Conservation (phyloP, 495 filamentous ascomycete genomes). For the Aspergillus egyptiacus region DNA sequence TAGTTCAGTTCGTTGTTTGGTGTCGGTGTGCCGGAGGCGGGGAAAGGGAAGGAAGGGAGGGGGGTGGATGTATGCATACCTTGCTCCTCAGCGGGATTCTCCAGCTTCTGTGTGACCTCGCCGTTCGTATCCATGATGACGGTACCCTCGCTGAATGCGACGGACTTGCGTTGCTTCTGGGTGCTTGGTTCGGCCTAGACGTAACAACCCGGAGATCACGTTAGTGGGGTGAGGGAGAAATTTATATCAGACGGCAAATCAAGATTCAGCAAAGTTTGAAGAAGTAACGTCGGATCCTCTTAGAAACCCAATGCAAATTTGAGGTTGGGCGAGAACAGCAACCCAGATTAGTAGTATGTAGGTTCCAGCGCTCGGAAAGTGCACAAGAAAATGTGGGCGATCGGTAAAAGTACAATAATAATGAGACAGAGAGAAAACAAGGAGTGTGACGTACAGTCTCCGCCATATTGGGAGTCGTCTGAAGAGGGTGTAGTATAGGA, state of each 20-base stretch:
- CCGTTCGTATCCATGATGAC: constrained; percentile 82
- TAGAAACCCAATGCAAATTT: not conserved
- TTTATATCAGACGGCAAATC: constrained; percentile 6
- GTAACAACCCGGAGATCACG: constrained; percentile 12
- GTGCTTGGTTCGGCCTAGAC: constrained; percentile 23
- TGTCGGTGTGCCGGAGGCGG: constrained; percentile 1
- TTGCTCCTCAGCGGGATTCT: constrained; percentile 58
- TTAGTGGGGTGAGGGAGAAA: constrained; percentile 16
- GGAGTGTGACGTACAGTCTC: constrained; percentile 50
- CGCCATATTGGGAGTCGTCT: constrained; percentile 28
- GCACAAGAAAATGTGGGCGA: constrained; percentile 40
- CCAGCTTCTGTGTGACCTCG: constrained; percentile 62
- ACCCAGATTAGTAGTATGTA: too few relatives aligned
- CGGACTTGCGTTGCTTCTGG: constrained; percentile 70
- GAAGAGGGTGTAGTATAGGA: not conserved
- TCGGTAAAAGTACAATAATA: constrained; percentile 36
- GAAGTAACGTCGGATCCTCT: too few relatives aligned
- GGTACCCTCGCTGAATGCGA: constrained; percentile 79
- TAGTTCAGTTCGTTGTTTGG: not conserved
- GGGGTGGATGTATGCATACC: too few relatives aligned
- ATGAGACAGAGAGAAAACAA: constrained; percentile 35
- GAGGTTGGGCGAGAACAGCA: constrained; percentile 11
- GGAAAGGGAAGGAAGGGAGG: not conserved
- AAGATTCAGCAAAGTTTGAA: constrained; percentile 7
- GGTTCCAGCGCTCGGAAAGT: constrained; percentile 17